A percentile compares a stretch with the other conserved stretches of the same genome.
Conservation (phyloP, 83 land plant genomes). For the Thuja plicata region DNA sequence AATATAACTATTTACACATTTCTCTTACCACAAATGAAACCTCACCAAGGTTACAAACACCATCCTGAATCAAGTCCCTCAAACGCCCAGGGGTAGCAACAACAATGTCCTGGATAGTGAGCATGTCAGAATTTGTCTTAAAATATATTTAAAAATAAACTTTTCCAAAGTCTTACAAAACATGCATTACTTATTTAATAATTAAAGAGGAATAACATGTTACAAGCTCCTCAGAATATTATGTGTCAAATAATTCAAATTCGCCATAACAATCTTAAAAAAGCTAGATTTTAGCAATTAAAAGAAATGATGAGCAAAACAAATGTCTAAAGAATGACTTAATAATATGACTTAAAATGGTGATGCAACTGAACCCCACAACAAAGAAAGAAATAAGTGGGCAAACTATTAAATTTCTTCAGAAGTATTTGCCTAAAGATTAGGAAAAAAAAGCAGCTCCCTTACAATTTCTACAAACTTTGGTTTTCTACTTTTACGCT, state of each 20-base stretch:
- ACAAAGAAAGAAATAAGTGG: not conserved
- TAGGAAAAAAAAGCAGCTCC: not conserved
- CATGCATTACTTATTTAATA: not conserved
- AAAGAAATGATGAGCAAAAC: not conserved
- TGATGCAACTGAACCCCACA: slow-evolving; percentile 1
- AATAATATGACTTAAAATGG: not conserved
- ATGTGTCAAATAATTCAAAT: not conserved
- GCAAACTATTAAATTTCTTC: not conserved
- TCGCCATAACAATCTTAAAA: not conserved
- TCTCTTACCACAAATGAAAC: slow-evolving; percentile 79
- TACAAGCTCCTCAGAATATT: not conserved
- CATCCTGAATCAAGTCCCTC: slow-evolving; percentile 86
- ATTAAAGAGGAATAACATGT: not conserved
- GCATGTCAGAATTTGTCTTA: not conserved
- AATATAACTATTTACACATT: not conserved
- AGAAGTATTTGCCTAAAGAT: not conserved
- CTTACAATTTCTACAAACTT: not conserved
- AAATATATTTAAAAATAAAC: not conserved
- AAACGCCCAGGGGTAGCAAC: slow-evolving; percentile 95
- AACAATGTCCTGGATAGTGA: slow-evolving; percentile 62
- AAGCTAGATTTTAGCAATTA: not conserved
- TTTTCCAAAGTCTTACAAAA: not conserved
- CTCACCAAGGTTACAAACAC: slow-evolving; percentile 67
- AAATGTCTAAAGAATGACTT: not conserved
- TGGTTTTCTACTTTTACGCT: no score